Conservation (phyloP, 805 yeast genomes). For the Ogataea zsoltii region DNA sequence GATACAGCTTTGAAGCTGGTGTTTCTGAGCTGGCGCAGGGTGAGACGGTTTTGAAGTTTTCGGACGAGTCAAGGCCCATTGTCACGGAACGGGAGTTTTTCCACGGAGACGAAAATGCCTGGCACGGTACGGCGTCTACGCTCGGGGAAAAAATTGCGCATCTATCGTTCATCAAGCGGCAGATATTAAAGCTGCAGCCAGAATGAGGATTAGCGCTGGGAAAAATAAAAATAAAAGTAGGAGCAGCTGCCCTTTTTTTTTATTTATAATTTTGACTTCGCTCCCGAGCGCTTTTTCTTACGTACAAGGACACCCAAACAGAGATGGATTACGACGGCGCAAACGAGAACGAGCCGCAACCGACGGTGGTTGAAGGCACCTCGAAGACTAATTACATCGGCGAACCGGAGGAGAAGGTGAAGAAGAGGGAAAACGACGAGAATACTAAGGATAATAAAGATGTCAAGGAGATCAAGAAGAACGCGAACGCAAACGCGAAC, state of each 20-base stretch:
- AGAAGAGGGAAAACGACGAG: no score
- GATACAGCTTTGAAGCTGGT: conserved; percentile 32
- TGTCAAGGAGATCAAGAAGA: not conserved
- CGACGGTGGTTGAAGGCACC: no score
- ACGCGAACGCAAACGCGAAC: not conserved
- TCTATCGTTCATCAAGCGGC: conserved; percentile 30
- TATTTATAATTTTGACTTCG: not conserved
- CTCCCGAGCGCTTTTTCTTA: conserved; percentile 11
- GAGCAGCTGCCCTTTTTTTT: not conserved
- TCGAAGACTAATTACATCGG: no score
- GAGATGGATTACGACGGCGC: not conserved
- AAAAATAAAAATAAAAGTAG: not conserved
- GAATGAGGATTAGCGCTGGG: no score
- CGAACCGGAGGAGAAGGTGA: no score
- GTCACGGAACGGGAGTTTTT: conserved; percentile 34
- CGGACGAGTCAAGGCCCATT: conserved; percentile 14
- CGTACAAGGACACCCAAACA: not conserved
- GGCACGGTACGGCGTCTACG: conserved; percentile 30
- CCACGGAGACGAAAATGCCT: conserved; percentile 28
- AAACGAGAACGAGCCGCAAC: not conserved
- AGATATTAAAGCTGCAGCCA: not conserved
- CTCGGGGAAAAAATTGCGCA: conserved; percentile 35
- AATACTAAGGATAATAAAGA: no score
- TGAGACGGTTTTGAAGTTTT: conserved; percentile 24
- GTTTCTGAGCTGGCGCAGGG: conserved; percentile 10